Evolutionary conservation across 805 yeast species (phyloP), one percentile per base, ranked within the genome.

Genomic region (Metschnikowia amazonensis): DNA sequence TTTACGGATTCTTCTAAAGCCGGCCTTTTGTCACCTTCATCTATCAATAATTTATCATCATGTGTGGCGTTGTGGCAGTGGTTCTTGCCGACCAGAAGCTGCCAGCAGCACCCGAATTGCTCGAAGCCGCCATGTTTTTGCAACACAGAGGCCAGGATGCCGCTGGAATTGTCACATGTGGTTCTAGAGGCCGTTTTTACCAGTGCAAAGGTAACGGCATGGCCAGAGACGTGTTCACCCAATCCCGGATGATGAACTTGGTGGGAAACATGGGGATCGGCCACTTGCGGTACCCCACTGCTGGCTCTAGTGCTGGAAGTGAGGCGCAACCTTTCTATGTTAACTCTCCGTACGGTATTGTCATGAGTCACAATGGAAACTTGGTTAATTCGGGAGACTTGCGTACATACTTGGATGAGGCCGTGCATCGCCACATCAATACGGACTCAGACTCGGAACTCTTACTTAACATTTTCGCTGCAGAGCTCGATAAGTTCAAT

Each of bases 111-210:
- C 82, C 96, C 4, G 98, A 90, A 60, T 74, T 94, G 36, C 82
- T 89, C 46, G 99, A 94, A 64, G 97, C 96, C 5, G 84, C 92
- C 51, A 80, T 89, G 70, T 92, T 85, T 65, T 73, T 94, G 50
- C 99, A 94, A 64, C 99, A 94, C 63, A 80, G 99, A 62, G 99
- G 99, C 37, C 99, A 94, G 71, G 99, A 94, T 65, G 99, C 99
- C 9, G 97, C 97, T n/a, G 99, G 99, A 52, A 92, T 94, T 45
- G 94, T 89, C 20, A 94, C 99, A 6, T 89, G 97, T 65, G 98
- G 97, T 44, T 74, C 85, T 36, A 82, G 92, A 50, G 99, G 98
- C 53, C 78, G 99, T 48, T 78, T 94, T 48, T 90, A 88, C 70
- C 98, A 92, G 70, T 94, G 99, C 67, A 94, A 94, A 71, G 99